Evolutionary conservation across 768 basidiomycete genomes (phyloP).

Genomic region (Mycena filopes): DNA sequence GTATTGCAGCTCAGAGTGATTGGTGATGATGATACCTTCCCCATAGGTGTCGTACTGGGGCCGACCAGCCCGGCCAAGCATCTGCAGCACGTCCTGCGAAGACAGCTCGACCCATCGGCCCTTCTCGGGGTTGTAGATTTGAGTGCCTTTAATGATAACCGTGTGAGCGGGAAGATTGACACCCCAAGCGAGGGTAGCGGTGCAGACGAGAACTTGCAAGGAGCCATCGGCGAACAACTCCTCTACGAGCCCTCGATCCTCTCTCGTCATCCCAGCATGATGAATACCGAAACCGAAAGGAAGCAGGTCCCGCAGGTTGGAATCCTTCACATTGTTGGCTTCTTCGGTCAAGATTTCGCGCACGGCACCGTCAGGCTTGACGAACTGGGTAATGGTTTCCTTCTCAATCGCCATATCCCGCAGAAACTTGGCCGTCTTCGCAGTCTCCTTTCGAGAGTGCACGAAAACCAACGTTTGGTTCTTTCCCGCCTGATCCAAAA

Average conservation of each 20-base stretch:
- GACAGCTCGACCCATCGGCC: slow-evolving; percentile 97
- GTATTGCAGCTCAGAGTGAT: slow-evolving; percentile 96
- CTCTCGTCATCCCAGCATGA: slow-evolving; percentile 95
- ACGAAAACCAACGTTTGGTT: slow-evolving; percentile 97
- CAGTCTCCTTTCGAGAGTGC: slow-evolving; percentile 97
- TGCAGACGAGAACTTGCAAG: slow-evolving; percentile 94
- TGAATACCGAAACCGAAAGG: slow-evolving; percentile 99
- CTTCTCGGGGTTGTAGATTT: slow-evolving; percentile 99
- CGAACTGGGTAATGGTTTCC: slow-evolving; percentile 96
- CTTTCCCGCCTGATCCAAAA: slow-evolving; percentile 88
- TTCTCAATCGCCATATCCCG: slow-evolving; percentile 96
- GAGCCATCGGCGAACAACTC: slow-evolving; percentile 94
- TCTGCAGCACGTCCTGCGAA: slow-evolving; percentile 96
- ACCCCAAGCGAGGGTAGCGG: slow-evolving; percentile 99
- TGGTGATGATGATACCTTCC: slow-evolving; percentile 98
- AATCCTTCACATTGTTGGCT: slow-evolving; percentile 82
- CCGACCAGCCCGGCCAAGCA: slow-evolving; percentile 97
- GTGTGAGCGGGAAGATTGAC: slow-evolving; percentile 98
- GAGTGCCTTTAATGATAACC: slow-evolving; percentile 99
- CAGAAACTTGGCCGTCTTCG: slow-evolving; percentile 95
- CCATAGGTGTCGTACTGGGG: slow-evolving; percentile 98
- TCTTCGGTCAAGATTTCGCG: slow-evolving; percentile 91
- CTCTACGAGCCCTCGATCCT: slow-evolving; percentile 92
- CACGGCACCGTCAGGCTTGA: slow-evolving; percentile 91
- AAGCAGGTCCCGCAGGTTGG: slow-evolving; percentile 86